Evolutionary conservation across 306 rosid genomes (phyloP).

Genomic region (Cucumis melo): DNA sequence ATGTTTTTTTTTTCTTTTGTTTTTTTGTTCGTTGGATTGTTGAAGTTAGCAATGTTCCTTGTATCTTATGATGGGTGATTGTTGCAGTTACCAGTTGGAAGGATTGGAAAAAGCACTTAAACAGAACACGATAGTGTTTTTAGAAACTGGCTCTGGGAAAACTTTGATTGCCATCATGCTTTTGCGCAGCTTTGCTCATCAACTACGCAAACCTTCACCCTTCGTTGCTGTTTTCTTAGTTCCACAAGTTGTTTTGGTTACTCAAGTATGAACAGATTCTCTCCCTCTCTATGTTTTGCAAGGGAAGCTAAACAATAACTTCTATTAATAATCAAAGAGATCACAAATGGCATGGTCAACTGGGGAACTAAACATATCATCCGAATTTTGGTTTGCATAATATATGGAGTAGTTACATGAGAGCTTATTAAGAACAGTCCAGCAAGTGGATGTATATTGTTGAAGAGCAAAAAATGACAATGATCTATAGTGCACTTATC

Average conservation of each 20-base stretch:
- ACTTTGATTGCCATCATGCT: slow-evolving; percentile 87
- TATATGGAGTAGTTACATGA: background rate
- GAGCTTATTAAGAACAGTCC: background rate
- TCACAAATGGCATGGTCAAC: background rate
- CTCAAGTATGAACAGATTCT: slow-evolving; percentile 34
- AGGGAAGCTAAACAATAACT: background rate
- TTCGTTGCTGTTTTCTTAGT: slow-evolving; percentile 64
- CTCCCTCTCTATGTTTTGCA: background rate
- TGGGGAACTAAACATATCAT: background rate
- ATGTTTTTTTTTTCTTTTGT: background rate
- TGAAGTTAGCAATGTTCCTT: background rate
- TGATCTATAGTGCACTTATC: background rate
- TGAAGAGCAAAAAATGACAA: background rate
- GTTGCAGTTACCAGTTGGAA: slow-evolving; percentile 67
- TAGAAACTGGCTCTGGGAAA: slow-evolving; percentile 92
- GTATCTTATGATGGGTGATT: background rate
- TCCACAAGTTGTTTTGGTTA: slow-evolving; percentile 69
- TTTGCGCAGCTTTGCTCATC: slow-evolving; percentile 53
- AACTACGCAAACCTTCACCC: slow-evolving; percentile 54
- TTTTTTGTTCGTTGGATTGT: background rate
- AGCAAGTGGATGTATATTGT: background rate
- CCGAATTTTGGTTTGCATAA: background rate
- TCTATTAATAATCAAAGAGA: background rate
- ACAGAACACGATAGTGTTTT: slow-evolving; percentile 51
- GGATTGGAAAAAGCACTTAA: slow-evolving; percentile 49